Percentiles rank a stretch among this genome's conserved stretches.
phyloP scores from a whole-genome alignment of 345 rosid genomes.

The Durio zibethinus region DNA sequence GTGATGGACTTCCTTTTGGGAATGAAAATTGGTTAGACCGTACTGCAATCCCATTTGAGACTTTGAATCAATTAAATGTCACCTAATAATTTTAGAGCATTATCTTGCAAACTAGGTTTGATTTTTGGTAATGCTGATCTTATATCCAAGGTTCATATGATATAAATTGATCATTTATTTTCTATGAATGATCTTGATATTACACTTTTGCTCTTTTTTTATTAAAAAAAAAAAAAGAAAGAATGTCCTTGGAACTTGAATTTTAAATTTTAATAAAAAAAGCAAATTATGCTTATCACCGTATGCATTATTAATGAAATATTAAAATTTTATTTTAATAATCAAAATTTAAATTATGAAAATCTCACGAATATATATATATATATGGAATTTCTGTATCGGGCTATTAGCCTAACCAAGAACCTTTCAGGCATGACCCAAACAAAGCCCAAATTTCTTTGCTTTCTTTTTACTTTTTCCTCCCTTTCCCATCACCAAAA shows the following conservation, averaged over 20 bases:
- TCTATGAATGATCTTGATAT: no score
- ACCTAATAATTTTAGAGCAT: neutral
- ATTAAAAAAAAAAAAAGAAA: no score
- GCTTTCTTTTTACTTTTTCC: neutral
- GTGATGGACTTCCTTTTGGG: neutral
- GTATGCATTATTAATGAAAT: no score
- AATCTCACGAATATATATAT: no score
- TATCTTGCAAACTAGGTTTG: neutral
- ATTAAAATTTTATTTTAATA: no score
- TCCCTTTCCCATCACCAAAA: neutral
- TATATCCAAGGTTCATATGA: neutral
- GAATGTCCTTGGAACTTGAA: no score
- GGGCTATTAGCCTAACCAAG: neutral
- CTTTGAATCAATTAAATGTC: neutral
- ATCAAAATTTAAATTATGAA: no score
- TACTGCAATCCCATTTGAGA: neutral
- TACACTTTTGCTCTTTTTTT: no score
- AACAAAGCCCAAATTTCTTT: neutral
- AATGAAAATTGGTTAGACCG: slow-evolving; percentile 1
- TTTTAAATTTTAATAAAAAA: no score
- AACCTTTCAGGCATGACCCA: neutral
- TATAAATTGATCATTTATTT: no score
- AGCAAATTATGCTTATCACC: no score
- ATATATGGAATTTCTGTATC: neutral
- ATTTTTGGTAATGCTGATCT: no score